phyloP scores from a whole-genome alignment of 2,329 filamentous ascomycete species.

The Acrocalymma vagum region DNA sequence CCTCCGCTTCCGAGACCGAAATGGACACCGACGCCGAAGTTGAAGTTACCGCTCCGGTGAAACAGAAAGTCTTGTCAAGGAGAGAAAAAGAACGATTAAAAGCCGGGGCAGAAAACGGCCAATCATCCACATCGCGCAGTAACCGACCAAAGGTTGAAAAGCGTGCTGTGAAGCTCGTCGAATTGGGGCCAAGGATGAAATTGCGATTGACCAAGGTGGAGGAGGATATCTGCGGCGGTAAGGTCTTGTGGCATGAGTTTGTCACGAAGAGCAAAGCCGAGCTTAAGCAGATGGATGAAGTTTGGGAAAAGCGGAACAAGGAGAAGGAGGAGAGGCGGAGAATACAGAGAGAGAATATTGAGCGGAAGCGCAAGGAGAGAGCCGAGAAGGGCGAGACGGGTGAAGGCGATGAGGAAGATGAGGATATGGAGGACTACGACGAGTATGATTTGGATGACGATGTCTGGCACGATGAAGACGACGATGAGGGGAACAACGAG shows the following conservation, averaged over 20 bases:
- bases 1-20: constrained; percentile 92
- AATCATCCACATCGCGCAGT: constrained; percentile 45
- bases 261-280: constrained; percentile 85
- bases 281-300: constrained; percentile 78
- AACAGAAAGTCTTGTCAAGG: constrained; percentile 69
- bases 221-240: constrained; percentile 88
- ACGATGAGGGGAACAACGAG: constrained; percentile 55
- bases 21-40: constrained; percentile 95
- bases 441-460: constrained; percentile 61
- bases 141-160: constrained; percentile 71
- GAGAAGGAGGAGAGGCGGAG: constrained; percentile 85
- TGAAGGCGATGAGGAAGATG: constrained; percentile 56
- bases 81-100: constrained; percentile 55
- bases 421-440: constrained; percentile 57
- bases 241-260: constrained; percentile 97
- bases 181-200: constrained; percentile 89
- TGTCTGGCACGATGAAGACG: constrained; percentile 62
- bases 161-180: constrained; percentile 88
- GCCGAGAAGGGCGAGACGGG: constrained; percentile 54
- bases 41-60: constrained; percentile 72
- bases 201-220: constrained; percentile 94
- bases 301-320: constrained; percentile 79
- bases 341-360: constrained; percentile 88
- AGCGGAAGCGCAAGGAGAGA: constrained; percentile 77
- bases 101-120: constrained; percentile 50